Evolutionary conservation across 2,329 filamentous ascomycete genomes (phyloP), one percentile per base, ranked within the genome.

Genomic region (Penicillium nordicum): DNA sequence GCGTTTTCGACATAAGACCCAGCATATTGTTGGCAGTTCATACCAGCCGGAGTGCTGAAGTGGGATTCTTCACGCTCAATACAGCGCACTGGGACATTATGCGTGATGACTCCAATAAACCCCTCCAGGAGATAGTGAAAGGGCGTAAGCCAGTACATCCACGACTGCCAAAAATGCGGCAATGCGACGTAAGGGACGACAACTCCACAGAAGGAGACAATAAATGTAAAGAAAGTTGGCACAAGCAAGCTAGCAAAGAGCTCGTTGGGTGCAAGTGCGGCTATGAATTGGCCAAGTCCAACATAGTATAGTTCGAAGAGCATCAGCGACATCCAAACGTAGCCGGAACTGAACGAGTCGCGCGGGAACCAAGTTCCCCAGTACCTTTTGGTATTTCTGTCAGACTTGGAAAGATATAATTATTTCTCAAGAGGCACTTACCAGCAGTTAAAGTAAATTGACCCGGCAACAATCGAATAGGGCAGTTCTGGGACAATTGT

Each of bases 181-280:
- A 92, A 79, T 27, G 80, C 79, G 0, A 65, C 65, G 60, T 87
- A 89, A 0, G 88, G 88, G 0, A 91, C 88, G 5, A 90, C 77
- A 1, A 92, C 87, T 59, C 89, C 89, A 63, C 88, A 91, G 76
- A 92, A 92, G 1, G 82, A 83, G 9, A 90, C 80, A 3, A 90
- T 76, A 40, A 84, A 89, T 27, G 86, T 80, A 74, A 89, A 88
- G 72, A 89, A 88, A 4, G 88, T 69, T 0, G 88, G 87, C 0
- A 89, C 85, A 0, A 89, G 76, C 0, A 89, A 72, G 4, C 83
- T 86, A 1, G 86, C 87, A 18, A 89, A 78, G 4, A 88, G 74
- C 57, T 86, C 84, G 67, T 89, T 89, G 1, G 86, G 86, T 1
- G 83, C 76, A 58, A 88, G 83, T 0, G 87, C 77, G 0, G 87